phyloP scores from a whole-genome alignment of 163 green algal species.

The Scenedesmus sp. region DNA sequence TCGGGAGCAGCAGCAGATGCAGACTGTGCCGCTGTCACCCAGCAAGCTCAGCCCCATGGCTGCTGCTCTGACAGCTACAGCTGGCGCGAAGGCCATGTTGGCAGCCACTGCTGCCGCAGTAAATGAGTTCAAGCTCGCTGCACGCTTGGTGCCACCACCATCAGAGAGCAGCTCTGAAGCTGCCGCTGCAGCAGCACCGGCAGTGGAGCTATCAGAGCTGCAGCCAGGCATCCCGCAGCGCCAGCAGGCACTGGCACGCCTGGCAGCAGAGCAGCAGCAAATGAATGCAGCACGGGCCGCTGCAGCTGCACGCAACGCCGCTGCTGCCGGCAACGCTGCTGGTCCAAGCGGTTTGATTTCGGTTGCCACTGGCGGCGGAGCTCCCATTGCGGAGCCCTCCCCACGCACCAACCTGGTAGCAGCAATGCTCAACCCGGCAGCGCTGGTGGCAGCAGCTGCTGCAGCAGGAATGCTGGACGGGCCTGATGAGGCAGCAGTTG shows the following conservation, averaged over 20 bases:
- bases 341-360: not conserved
- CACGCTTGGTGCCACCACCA: not conserved
- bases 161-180: not conserved
- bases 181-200: not conserved
- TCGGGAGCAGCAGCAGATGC: conserved; percentile 1
- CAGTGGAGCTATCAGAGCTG: conserved; percentile 48
- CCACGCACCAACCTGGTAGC: conserved; percentile 30
- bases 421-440: conserved; percentile 35
- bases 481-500: conserved; percentile 1
- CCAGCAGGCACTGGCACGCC: conserved; percentile 43
- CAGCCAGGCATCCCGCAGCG: conserved; percentile 49
- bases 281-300: not conserved
- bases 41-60: not conserved
- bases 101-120: conserved; percentile 30
- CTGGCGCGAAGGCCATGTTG: conserved; percentile 9
- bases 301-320: not conserved
- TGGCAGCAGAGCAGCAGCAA: conserved; percentile 48
- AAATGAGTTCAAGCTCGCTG: conserved; percentile 50
- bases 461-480: conserved; percentile 43
- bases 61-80: conserved; percentile 13
- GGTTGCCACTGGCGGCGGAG: not conserved
- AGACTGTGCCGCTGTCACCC: not conserved
- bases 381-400: not conserved
- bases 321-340: not conserved
- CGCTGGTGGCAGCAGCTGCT: conserved; percentile 43